Base-by-base conservation (phyloP, 768 basidiomycete species). In the Amanita molliuscula region DNA sequence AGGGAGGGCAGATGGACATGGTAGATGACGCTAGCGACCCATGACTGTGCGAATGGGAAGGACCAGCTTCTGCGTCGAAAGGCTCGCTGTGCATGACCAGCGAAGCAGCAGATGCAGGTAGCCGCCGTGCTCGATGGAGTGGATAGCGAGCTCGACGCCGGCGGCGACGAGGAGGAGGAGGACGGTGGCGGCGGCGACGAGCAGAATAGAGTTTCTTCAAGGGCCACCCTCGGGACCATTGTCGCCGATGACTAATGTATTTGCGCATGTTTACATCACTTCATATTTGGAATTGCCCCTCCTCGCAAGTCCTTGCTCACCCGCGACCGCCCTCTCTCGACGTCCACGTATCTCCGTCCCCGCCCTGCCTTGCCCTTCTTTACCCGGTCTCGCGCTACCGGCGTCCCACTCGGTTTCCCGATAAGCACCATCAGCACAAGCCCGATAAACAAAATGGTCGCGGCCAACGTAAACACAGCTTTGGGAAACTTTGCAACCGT, bases 401-500 rank as follows among this genome's bases (percentile, higher is more conserved):
- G 20, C 10, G 41, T n/a, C 18, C 31, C 33, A 35, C 41, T 40
- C 29, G 75, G 75, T 29, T 68, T 74, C 43, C 68, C 60, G 31
- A 76, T 69, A 23, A 71, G 57, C 53, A 70, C 50, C 48, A 71
- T 53, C 49, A 72, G 59, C 29, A 61, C 34, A 16, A 76, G 51
- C 28, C 71, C 62, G 28, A 63, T 58, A 28, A 69, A 54, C 50
- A 83, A 63, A 35, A 88, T 68, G 6, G 65, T 70, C 2, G 68
- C 74, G 13, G 81, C 82, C 7, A 72, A 61, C 15, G 65, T 70
- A 57, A 90, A 91, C 41, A 90, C 76, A 3, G 83, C 73, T 66
- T 82, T 84, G 18, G 88, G 87, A 56, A 69, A 84, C 5, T 61
- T 68, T 2, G 77, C 82, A 20, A 88, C 84, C 0, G 86, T 87